Percentiles rank a stretch among this genome's conserved stretches.
Conservation (phyloP, 768 basidiomycete species). For the Macrocybe gigantea region DNA sequence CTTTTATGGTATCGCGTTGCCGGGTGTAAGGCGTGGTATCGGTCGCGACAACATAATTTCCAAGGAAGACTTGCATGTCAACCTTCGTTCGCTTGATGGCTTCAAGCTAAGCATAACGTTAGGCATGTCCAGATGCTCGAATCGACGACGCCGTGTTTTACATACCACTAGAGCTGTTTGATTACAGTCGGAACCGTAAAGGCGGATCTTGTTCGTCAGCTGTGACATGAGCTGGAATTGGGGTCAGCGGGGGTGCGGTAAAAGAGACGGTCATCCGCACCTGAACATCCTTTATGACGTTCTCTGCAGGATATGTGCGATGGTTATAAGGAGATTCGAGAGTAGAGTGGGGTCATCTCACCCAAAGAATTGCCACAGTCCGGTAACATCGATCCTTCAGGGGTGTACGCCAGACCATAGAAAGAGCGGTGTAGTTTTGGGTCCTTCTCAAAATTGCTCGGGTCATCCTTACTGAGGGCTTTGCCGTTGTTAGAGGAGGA, state of each 20-base stretch:
- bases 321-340: not conserved
- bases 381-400: slow-evolving; percentile 60
- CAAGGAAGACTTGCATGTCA: slow-evolving; percentile 74
- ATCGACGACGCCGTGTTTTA: slow-evolving; percentile 4
- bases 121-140: not conserved
- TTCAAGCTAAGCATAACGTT: slow-evolving; percentile 48
- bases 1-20: slow-evolving; percentile 61
- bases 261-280: slow-evolving; percentile 23
- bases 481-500: slow-evolving; percentile 6
- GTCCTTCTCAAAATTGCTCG: slow-evolving; percentile 69
- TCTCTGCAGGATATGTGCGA: slow-evolving; percentile 25
- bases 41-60: slow-evolving; percentile 58
- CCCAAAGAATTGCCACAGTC: slow-evolving; percentile 54
- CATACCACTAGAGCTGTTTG: slow-evolving; percentile 69
- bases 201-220: slow-evolving; percentile 69
- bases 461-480: slow-evolving; percentile 40
- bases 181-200: slow-evolving; percentile 88
- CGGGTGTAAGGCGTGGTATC: slow-evolving; percentile 58
- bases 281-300: slow-evolving; percentile 68
- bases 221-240: slow-evolving; percentile 68
- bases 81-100: slow-evolving; percentile 88
- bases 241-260: slow-evolving; percentile 7
- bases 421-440: slow-evolving; percentile 61
- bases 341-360: slow-evolving; percentile 12
- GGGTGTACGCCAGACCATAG: slow-evolving; percentile 87